Evolutionary conservation across 2,329 filamentous ascomycete genomes (phyloP), one percentile per base, ranked within the genome.

Genomic region (Aspergillus arachidicola): DNA sequence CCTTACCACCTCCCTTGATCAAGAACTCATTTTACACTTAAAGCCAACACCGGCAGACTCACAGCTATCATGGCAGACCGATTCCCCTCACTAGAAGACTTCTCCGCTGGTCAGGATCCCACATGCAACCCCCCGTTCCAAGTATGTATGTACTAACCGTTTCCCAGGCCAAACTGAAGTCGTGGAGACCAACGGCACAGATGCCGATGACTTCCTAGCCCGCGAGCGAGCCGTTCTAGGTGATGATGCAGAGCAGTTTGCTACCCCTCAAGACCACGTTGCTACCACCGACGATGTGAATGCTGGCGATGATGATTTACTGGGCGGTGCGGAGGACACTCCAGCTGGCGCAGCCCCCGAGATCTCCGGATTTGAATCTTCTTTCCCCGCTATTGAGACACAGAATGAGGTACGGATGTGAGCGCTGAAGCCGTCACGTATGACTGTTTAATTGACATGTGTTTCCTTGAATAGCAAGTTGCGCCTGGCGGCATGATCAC

Each of bases 191-290:
- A 74, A 72, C 54, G 69, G 70, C 63, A 67, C 80, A 91, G 89
- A 89, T 36, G 84, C 87, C 66, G 89, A 92, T 74, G 93, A 97
- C 80, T 98, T 99, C 78, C 87, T 98, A 56, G 89, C 92, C 66
- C 92, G 94, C 70, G 95, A 99, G 82, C 92, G 93, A 75, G 95
- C 93, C 65, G 81, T 90, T 21, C 88, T 99, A 9, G 95, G 95
- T 69, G 95, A 97, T 67, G 95, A 98, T 78, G 95, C 95, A 64
- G 87, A 93, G 72, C 91, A 94, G 82, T 99, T 99, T 79, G 85
- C 90, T 67, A 91, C 91, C 36, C 85, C 88, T 65, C 88, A 90
- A 74, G 92, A 96, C 67, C 77, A 78, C 57, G 74, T 72, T 78
- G 83, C 82, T 76, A 83, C 85, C 63, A 85, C 85, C 61, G 87